phyloP scores from a whole-genome alignment of 345 rosid genomes.

The Excoecaria cochinchinensis region DNA sequence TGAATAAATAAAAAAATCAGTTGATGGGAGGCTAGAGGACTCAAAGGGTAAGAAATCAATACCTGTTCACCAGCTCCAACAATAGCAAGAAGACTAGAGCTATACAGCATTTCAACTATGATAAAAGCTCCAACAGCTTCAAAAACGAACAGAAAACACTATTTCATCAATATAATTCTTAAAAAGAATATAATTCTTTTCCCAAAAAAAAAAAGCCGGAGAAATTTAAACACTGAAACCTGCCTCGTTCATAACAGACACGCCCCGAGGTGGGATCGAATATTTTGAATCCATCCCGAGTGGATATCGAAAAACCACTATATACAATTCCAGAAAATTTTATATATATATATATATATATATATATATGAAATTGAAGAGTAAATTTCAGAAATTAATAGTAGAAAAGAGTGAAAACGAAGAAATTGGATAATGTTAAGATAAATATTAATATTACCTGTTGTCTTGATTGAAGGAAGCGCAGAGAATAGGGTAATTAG shows the following conservation, averaged over 20 bases:
- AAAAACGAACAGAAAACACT: neutral
- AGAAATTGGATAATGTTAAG: too few relatives aligned
- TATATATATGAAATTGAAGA: neutral
- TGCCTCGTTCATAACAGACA: conserved; percentile 80
- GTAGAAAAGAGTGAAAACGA: neutral
- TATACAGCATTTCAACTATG: conserved; percentile 85
- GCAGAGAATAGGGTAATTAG: conserved; percentile 48
- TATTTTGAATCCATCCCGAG: conserved; percentile 68
- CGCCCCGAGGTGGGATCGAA: conserved; percentile 77
- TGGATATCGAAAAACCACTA: conserved; percentile 75
- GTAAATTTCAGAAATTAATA: neutral
- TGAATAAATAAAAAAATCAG: neutral
- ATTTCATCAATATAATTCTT: neutral
- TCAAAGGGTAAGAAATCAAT: neutral
- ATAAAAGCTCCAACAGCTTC: conserved; percentile 72
- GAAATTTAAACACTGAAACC: conserved; percentile 18
- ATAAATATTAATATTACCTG: conserved; percentile 32
- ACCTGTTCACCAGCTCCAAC: conserved; percentile 99
- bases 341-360: too few relatives aligned
- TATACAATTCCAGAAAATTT: conserved; percentile 1
- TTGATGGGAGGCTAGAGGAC: too few relatives aligned
- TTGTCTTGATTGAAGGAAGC: conserved; percentile 92
- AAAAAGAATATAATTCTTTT: neutral
- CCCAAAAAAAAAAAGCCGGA: neutral
- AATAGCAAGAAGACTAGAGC: conserved; percentile 88